Conservation (phyloP, 2,329 filamentous ascomycete genomes). For the Beauveria sp. region DNA sequence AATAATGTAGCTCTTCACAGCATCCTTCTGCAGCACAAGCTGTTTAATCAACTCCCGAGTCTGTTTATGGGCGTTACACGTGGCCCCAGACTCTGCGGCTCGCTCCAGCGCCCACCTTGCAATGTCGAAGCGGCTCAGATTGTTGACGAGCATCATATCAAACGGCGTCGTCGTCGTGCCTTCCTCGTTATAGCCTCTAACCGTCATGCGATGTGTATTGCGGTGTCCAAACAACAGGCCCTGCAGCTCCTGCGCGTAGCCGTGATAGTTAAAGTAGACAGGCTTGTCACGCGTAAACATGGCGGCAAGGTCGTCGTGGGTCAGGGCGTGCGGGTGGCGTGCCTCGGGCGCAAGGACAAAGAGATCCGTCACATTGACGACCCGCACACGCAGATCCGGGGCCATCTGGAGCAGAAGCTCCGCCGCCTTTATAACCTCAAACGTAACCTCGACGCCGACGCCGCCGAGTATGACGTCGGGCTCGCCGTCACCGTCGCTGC, state of each 20-base stretch:
- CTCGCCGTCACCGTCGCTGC: conserved; percentile 34
- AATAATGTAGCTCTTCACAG: background rate
- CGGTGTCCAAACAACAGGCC: conserved; percentile 54
- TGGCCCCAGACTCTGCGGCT: conserved; percentile 25
- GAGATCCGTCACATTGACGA: conserved; percentile 59
- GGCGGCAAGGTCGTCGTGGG: conserved; percentile 40
- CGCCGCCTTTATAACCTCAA: conserved; percentile 56
- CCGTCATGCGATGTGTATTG: conserved; percentile 41
- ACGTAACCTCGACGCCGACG: conserved; percentile 58
- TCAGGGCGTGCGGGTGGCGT: conserved; percentile 51
- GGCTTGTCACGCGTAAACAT: conserved; percentile 50
- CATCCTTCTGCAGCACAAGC: background rate
- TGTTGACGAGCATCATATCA: conserved; percentile 61
- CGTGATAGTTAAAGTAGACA: conserved; percentile 61
- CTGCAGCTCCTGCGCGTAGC: conserved; percentile 53
- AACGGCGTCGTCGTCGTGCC: conserved; percentile 62
- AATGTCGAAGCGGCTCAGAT: conserved; percentile 52
- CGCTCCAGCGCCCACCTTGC: conserved; percentile 45
- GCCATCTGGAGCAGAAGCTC: conserved; percentile 42
- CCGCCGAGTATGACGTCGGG: conserved; percentile 58
- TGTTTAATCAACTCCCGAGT: background rate
- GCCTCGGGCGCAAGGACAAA: conserved; percentile 52
- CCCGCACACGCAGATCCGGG: conserved; percentile 48
- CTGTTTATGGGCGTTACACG: background rate
- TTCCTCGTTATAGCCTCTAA: conserved; percentile 57